These are phyloP conservation scores for Diutina catenulata DNA, from an alignment of 1,139 yeast species.

Conservation along the genomic window DNA sequence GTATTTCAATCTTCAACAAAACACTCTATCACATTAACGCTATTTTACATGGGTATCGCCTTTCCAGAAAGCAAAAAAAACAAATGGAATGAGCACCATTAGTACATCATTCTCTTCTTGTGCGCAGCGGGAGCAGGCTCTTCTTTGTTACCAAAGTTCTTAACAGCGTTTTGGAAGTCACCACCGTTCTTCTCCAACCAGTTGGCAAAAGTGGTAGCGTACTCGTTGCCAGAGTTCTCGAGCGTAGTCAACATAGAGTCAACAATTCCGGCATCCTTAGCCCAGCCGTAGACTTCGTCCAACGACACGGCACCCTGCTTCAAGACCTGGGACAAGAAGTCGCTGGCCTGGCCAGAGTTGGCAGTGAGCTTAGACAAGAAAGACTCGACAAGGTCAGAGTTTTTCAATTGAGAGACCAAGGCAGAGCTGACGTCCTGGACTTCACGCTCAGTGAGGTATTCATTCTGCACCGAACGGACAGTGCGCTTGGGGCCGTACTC, in stretches of 20 bases:
- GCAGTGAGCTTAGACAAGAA: slow-evolving; percentile 3
- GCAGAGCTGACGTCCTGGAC: neutral
- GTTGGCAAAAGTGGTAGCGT: neutral
- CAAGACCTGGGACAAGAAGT: slow-evolving; percentile 4
- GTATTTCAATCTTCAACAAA: no score
- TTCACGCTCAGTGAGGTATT: neutral
- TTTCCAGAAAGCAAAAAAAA: no score
- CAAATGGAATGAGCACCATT: no score
- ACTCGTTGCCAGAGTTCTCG: neutral
- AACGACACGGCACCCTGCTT: slow-evolving; percentile 1
- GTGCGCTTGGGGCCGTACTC: neutral
- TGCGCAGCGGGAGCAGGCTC: no score
- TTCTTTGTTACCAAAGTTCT: no score
- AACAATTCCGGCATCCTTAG: neutral
- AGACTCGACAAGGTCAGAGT: neutral
- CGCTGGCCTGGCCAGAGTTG: slow-evolving; percentile 1
- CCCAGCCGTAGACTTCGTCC: slow-evolving; percentile 3
- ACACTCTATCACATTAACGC: no score
- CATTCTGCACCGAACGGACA: neutral
- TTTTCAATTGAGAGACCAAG: slow-evolving; percentile 1
- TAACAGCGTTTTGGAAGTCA: neutral
- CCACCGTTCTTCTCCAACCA: slow-evolving; percentile 3
- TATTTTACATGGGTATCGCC: no score
- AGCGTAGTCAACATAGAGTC: neutral
- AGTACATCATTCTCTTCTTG: no score